Percentiles rank a stretch among this genome's conserved stretches.
These are phyloP conservation scores for Pythium dissimile DNA, from an alignment of 352 stramenopile species.

Conservation along the genomic window DNA sequence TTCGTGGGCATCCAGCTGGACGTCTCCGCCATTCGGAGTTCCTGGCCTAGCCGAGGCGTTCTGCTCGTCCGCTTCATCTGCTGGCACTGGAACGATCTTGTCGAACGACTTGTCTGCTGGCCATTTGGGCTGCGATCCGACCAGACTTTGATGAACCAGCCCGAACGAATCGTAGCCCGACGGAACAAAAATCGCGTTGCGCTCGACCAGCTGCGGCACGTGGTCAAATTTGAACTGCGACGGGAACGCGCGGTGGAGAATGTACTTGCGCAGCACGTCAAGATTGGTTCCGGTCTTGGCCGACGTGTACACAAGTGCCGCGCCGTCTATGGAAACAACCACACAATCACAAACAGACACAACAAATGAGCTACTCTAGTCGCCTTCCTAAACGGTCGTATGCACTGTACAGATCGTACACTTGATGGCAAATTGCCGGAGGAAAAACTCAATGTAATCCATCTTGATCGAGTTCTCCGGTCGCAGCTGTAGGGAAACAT, in stretches of 20 bases:
- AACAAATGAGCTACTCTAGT: not conserved
- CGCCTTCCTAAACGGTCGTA: not conserved
- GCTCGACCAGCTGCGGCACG: conserved; percentile 71
- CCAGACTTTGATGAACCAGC: conserved; percentile 70
- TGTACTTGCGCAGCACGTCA: conserved; percentile 70
- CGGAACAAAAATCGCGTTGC: conserved; percentile 66
- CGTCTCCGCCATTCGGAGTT: conserved; percentile 29
- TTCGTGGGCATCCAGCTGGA: conserved; percentile 66
- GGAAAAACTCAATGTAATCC: conserved; percentile 80
- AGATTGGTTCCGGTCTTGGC: conserved; percentile 73
- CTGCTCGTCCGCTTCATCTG: conserved; percentile 27
- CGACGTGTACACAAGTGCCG: conserved; percentile 77
- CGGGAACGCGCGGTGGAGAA: conserved; percentile 67
- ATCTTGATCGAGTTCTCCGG: conserved; percentile 82
- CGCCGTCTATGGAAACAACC: conserved; percentile 43
- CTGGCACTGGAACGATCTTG: conserved; percentile 68
- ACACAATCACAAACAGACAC: not conserved
- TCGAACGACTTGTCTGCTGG: conserved; percentile 73
- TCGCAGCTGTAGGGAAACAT: conserved; percentile 34
- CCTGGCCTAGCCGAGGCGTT: not conserved
- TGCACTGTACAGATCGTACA: conserved; percentile 37
- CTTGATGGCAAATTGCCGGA: conserved; percentile 75
- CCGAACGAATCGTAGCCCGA: conserved; percentile 77
- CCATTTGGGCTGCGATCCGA: conserved; percentile 75
- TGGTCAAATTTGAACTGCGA: conserved; percentile 67